Evolutionary conservation across 148 eudicot genomes (phyloP).

Genomic region (Pouteria glomerata): DNA sequence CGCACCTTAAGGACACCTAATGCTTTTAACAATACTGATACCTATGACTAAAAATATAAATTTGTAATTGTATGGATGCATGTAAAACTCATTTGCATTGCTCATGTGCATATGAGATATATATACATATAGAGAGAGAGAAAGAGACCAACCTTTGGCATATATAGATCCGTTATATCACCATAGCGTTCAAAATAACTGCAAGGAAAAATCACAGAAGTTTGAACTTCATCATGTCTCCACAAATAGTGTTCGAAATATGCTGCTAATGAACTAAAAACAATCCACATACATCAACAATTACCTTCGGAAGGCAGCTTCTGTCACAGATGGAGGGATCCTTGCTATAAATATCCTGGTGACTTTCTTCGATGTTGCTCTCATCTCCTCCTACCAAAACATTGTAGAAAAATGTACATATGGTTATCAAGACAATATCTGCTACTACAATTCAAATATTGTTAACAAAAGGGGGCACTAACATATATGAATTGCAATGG

Average conservation of each 20-base stretch:
- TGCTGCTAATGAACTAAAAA: neutral
- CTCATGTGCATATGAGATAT: no score
- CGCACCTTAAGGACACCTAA: no score
- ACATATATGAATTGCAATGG: neutral
- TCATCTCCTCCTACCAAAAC: constrained; percentile 47
- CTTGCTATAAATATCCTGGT: constrained; percentile 96
- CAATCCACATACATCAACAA: neutral
- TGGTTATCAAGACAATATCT: neutral
- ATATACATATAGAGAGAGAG: neutral
- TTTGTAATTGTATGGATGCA: no score
- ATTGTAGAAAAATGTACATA: neutral
- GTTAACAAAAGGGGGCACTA: neutral
- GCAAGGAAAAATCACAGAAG: constrained; percentile 13
- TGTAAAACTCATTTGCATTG: no score
- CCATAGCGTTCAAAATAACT: constrained; percentile 94
- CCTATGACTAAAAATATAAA: no score
- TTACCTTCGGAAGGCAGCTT: constrained; percentile 74
- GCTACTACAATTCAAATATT: neutral
- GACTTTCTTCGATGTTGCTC: constrained; percentile 72
- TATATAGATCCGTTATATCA: constrained; percentile 81
- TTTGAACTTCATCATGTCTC: neutral
- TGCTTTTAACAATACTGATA: no score
- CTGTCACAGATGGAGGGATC: constrained; percentile 81
- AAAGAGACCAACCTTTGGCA: constrained; percentile 66
- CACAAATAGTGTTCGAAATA: neutral